Conservation (phyloP, 768 basidiomycete genomes). For the Jaapia argillacea region DNA sequence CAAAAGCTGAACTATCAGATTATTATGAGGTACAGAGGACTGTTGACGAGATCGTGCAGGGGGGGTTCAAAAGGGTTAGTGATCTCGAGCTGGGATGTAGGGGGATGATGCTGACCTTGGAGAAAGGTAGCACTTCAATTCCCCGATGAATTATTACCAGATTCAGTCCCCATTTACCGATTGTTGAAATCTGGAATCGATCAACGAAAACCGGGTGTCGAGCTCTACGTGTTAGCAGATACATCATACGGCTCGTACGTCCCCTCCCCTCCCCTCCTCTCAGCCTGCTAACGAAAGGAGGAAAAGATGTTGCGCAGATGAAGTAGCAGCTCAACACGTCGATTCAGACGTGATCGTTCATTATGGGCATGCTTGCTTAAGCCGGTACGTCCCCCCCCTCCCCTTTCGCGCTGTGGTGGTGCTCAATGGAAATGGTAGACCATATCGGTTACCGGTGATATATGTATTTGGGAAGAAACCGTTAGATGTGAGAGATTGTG, state of each 20-base stretch:
- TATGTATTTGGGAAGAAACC: constrained; percentile 81
- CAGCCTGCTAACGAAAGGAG: no score
- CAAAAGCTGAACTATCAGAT: constrained; percentile 48
- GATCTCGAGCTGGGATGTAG: not conserved
- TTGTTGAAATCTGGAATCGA: constrained; percentile 44
- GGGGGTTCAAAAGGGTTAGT: constrained; percentile 63
- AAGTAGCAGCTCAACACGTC: constrained; percentile 90
- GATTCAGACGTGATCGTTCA: constrained; percentile 89
- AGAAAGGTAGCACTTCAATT: constrained; percentile 84
- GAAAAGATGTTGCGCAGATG: constrained; percentile 91
- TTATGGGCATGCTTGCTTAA: constrained; percentile 95
- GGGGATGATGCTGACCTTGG: not conserved
- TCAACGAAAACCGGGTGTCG: constrained; percentile 23
- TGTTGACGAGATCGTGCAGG: constrained; percentile 43
- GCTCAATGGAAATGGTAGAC: constrained; percentile 24
- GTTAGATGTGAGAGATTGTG: constrained; percentile 47
- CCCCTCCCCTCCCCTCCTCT: not conserved
- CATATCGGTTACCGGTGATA: constrained; percentile 78
- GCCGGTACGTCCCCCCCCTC: constrained; percentile 47
- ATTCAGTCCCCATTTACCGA: constrained; percentile 78
- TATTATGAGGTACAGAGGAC: constrained; percentile 75
- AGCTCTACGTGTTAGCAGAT: constrained; percentile 90
- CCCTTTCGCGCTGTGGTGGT: not conserved
- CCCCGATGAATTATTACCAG: constrained; percentile 83
- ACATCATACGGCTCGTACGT: constrained; percentile 82